Conservation (phyloP, 1,139 yeast genomes). For the Blastobotrys petasosporus region DNA sequence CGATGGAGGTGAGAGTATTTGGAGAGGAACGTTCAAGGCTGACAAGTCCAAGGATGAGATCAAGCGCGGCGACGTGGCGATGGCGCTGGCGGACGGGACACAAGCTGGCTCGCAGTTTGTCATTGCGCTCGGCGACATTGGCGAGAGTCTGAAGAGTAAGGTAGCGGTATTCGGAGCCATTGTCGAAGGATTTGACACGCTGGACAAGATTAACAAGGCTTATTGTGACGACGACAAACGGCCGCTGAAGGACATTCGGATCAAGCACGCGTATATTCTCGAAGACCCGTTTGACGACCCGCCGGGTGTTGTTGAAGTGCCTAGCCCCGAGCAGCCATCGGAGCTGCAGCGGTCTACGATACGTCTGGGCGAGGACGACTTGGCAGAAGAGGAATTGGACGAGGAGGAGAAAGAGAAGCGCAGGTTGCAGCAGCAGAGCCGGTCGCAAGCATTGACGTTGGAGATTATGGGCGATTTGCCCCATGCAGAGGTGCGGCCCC, state of each 20-base stretch:
- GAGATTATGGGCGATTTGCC: conserved; percentile 65
- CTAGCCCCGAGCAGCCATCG: conserved; percentile 36
- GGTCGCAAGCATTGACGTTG: conserved; percentile 52
- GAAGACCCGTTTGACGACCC: conserved; percentile 52
- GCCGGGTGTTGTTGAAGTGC: conserved; percentile 26
- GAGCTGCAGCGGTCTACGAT: conserved; percentile 36
- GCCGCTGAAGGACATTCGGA: conserved; percentile 47
- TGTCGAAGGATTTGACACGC: conserved; percentile 44
- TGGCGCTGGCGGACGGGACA: conserved; percentile 26
- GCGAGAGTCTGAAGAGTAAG: conserved; percentile 20
- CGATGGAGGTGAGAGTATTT: conserved; percentile 33
- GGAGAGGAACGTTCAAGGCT: conserved; percentile 29
- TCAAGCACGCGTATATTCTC: conserved; percentile 45
- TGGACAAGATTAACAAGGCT: conserved; percentile 41
- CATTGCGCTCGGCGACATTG: conserved; percentile 27
- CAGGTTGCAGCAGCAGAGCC: conserved; percentile 36
- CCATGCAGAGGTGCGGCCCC: conserved; percentile 51
- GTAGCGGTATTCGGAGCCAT: conserved; percentile 45
- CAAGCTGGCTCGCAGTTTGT: conserved; percentile 33
- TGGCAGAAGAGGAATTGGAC: conserved; percentile 21
- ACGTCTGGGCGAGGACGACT: conserved; percentile 31
- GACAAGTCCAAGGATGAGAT: conserved; percentile 19
- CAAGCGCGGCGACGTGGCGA: conserved; percentile 39
- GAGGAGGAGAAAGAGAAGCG: conserved; percentile 23
- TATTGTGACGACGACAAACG: conserved; percentile 38